Base-by-base conservation (phyloP, 202 grass and related monocot species). In the Setaria italica region DNA sequence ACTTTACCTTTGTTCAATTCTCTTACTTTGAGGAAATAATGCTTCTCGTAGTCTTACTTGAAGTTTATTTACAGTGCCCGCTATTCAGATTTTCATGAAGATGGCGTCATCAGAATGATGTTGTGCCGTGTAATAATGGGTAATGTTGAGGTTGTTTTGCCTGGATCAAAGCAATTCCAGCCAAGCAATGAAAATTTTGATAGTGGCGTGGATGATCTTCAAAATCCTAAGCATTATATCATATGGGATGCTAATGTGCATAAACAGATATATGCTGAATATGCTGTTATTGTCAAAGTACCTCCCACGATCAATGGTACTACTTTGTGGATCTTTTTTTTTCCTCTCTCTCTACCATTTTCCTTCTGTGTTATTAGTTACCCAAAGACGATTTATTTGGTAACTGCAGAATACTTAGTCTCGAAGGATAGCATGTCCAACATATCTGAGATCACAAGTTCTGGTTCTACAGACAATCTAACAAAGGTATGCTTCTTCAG, bases 71-170 rank as follows among this genome's bases (percentile, higher is more conserved):
- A 49, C 84, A 99, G 96, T 80, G 86, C 70, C 17, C 81, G 51
- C 55, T 84, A 90, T 37, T 75, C 90, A 54, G 91, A 94, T 74
- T 77, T 91, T 46, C 84, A 95, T 39, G 88, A 90, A 88, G 80
- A 92, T 83, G 91, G 90, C 54, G 88, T 94, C 72, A 45, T 95
- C n/a, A 91, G 80, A 68, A 88, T 99, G 84, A 85, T 94, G 83
- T 34, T 99, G n/a, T 99, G 96, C 70, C 84, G 90, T 41, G 96
- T 94, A 25, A 94, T 95, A 79, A 92, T 99, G 93, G 96, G 91
- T 35, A 95, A 92, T 67, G 70, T 86, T 88, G 96, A 98, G 79
- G 60, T 90, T 78, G 74, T 95, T 70, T 54, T 75, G 51, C 78
- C 85, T 69, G 94, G 94, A 89, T 94, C 95, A 66, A 80, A 89